A percentile compares a stretch with the other conserved stretches of the same genome.
phyloP scores from a whole-genome alignment of 202 grass and related monocot species.

The Dendrocalamus latiflorus region DNA sequence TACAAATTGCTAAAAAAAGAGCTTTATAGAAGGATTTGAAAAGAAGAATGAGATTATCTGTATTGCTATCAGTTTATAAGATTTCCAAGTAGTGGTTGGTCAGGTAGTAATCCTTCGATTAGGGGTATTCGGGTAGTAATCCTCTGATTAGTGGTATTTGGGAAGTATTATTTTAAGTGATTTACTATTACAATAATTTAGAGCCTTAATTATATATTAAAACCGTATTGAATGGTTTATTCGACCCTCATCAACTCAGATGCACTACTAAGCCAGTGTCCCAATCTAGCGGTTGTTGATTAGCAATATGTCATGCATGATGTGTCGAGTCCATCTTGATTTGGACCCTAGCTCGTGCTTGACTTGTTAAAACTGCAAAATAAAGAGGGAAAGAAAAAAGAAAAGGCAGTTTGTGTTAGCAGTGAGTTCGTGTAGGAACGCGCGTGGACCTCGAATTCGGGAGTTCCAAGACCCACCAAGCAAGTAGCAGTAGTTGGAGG shows the following conservation, averaged over 20 bases:
- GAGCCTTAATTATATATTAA: no score
- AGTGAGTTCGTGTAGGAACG: constrained; percentile 4
- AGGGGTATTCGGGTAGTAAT: no score
- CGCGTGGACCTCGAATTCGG: neutral
- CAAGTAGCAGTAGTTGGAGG: neutral
- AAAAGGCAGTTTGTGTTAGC: neutral
- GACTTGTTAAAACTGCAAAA: constrained; percentile 11
- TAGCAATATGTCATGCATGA: neutral
- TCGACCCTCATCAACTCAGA: neutral
- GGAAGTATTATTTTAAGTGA: no score
- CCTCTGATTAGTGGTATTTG: no score
- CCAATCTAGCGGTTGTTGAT: neutral
- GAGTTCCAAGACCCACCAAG: neutral
- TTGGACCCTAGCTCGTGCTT: neutral
- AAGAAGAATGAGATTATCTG: no score
- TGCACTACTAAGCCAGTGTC: neutral
- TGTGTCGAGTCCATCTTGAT: neutral
- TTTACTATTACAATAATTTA: no score
- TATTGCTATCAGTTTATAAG: no score
- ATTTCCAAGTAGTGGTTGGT: no score
- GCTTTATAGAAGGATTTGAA: no score
- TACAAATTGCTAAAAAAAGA: no score
- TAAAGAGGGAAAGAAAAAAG: neutral
- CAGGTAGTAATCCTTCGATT: no score
- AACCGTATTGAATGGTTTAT: no score